These are phyloP conservation scores for Atkinsonella hypoxylon DNA, from an alignment of 2,329 filamentous ascomycete genomes.

Conservation along the genomic window DNA sequence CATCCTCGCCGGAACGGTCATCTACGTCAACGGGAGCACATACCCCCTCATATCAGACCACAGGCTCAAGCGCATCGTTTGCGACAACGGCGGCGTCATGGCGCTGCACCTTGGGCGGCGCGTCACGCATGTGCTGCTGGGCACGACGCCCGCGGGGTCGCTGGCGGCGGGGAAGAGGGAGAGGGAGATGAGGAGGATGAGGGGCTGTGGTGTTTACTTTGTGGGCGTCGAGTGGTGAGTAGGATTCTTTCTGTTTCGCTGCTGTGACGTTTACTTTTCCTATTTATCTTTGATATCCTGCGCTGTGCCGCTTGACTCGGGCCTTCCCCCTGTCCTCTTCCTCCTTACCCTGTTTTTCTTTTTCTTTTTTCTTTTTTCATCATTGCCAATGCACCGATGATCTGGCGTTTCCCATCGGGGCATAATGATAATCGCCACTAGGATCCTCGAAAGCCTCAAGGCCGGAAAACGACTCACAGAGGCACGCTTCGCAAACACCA, in stretches of 20 bases:
- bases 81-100: constrained; percentile 59
- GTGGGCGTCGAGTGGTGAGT: constrained; percentile 69
- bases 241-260: too few relatives aligned
- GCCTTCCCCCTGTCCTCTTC: background rate
- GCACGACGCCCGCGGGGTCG: constrained; percentile 57
- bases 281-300: too few relatives aligned
- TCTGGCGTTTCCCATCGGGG: too few relatives aligned
- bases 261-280: background rate
- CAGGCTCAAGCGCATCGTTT: constrained; percentile 67
- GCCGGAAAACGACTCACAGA: constrained; percentile 64
- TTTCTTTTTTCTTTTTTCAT: background rate
- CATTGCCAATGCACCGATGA: too few relatives aligned
- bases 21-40: constrained; percentile 85
- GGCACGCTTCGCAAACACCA: constrained; percentile 53
- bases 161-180: constrained; percentile 70
- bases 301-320: too few relatives aligned
- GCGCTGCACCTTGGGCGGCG: constrained; percentile 60
- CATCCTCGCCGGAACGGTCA: constrained; percentile 59
- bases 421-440: constrained; percentile 17
- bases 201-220: constrained; percentile 63
- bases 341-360: background rate
- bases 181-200: constrained; percentile 57
- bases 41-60: constrained; percentile 74
- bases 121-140: constrained; percentile 81
- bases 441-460: constrained; percentile 75